These are phyloP conservation scores for Teratosphaeriaceae sp. DNA, from an alignment of 2,329 filamentous ascomycete genomes.

Conservation along the genomic window DNA sequence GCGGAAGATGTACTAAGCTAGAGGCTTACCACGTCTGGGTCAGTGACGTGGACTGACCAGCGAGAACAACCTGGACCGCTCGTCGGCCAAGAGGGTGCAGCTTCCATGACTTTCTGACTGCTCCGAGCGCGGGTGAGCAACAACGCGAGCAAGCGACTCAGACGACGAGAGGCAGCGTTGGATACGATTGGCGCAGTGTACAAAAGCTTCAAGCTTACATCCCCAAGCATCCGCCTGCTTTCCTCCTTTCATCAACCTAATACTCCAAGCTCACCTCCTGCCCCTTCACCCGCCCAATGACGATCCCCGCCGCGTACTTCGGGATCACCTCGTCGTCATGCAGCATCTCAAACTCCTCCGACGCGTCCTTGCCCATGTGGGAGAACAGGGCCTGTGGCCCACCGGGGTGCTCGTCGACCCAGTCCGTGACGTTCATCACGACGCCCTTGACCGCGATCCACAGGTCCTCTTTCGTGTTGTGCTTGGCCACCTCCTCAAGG, in stretches of 20 bases:
- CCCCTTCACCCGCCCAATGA: constrained; percentile 92
- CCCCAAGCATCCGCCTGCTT: constrained; percentile 1
- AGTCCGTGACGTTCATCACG: constrained; percentile 89
- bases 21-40: too few relatives aligned
- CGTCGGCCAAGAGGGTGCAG: too few relatives aligned
- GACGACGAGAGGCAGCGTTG: too few relatives aligned
- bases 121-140: too few relatives aligned
- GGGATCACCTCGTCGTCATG: constrained; percentile 99
- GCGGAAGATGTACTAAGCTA: too few relatives aligned
- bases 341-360: constrained; percentile 93
- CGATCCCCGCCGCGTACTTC: constrained; percentile 90
- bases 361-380: constrained; percentile 96
- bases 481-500: constrained; percentile 93
- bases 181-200: too few relatives aligned
- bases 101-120: background rate
- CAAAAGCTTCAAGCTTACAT: background rate
- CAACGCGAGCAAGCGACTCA: too few relatives aligned
- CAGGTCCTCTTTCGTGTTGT: constrained; percentile 96
- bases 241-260: constrained; percentile 28
- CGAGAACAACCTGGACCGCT: too few relatives aligned
- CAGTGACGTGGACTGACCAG: too few relatives aligned
- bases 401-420: constrained; percentile 96
- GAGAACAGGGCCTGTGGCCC: constrained; percentile 95
- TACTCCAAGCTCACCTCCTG: constrained; percentile 68
- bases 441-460: constrained; percentile 99